A percentile compares a stretch with the other conserved stretches of the same genome.
phyloP scores from a whole-genome alignment of 139 green algal genomes.

The Coelastrella sp. region DNA sequence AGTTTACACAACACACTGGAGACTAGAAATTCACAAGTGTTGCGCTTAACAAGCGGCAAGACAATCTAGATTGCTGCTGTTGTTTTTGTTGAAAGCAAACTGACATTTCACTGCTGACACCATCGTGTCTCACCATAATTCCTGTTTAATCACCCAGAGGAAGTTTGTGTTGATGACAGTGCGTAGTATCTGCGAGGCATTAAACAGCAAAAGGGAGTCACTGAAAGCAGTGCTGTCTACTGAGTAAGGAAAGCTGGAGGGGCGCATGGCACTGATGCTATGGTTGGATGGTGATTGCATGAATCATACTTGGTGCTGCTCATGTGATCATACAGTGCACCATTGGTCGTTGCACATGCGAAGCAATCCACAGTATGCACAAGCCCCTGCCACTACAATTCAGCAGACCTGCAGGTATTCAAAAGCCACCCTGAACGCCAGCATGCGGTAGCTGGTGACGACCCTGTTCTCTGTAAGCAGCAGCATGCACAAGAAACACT shows the following conservation, averaged over 20 bases:
- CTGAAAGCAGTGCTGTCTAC: no score
- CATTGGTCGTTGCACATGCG: background rate
- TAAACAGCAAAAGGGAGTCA: background rate
- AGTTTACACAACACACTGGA: no score
- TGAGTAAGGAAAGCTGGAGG: no score
- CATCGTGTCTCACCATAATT: slow-evolving; percentile 1
- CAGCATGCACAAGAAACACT: slow-evolving; percentile 29
- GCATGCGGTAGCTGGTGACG: slow-evolving; percentile 42
- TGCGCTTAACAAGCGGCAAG: no score
- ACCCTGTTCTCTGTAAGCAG: slow-evolving; percentile 36
- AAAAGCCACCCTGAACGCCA: slow-evolving; percentile 38
- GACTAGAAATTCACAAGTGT: no score
- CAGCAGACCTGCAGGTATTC: slow-evolving; percentile 39
- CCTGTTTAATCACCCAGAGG: slow-evolving; percentile 15
- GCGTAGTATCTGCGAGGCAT: slow-evolving; percentile 6
- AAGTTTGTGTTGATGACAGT: slow-evolving; percentile 35
- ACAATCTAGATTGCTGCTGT: no score
- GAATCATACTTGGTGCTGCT: background rate
- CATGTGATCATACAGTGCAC: background rate
- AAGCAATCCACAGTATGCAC: background rate
- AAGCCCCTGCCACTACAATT: background rate
- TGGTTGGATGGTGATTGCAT: no score
- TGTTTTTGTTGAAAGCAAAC: no score
- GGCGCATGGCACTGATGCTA: no score
- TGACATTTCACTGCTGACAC: background rate